Evolutionary conservation across 129 eudicot genomes (phyloP), one percentile per base, ranked within the genome.

Genomic region (Calendula officinalis): DNA sequence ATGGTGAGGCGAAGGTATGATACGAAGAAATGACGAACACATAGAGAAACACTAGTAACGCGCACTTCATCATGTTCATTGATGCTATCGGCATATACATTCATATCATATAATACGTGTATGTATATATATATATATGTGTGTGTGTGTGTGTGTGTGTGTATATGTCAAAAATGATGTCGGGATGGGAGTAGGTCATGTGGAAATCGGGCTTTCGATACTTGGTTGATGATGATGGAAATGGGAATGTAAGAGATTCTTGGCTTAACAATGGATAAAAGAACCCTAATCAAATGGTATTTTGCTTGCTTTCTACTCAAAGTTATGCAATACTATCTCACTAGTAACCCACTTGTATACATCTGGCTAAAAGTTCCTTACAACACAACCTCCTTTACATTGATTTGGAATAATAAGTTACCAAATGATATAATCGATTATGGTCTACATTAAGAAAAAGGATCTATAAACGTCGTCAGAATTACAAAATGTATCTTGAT

Each of bases 271-370:
- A 55, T 62, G 79, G 72, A 73, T 67, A 62, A 73, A 78, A 61
- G 73, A 45, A 68, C 72, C 72, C 33, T 67, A 57, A 57, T 36
- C 62, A 69, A 42, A 15, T 54, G 54, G 47, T 44, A 35, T 78
- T 73, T 78, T 78, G 76, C 83, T 78, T 78, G 83, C 83, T 78
- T 73, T 73, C 63, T 68, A 73, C 83, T 78, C 83, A 78, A 78
- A 60, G 75, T 35, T 66, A 56, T 56, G 34, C 35, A 53, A 40
- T n/a, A 33, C 35, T 12, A 13, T 67, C 27, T 11, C 13, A 55
- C 55, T 56, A 68, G 65, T 68, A 44, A 4, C 12, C 12, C 8
- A 50, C 10, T 50, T 14, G 62, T 37, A 55, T 32, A 43, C 44
- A 44, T 50, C 8, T 57, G 46, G 63, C 63, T 57, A 57, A 57